Evolutionary conservation across 495 filamentous ascomycete species (phyloP).

Genomic region (Penicillium daleae): DNA sequence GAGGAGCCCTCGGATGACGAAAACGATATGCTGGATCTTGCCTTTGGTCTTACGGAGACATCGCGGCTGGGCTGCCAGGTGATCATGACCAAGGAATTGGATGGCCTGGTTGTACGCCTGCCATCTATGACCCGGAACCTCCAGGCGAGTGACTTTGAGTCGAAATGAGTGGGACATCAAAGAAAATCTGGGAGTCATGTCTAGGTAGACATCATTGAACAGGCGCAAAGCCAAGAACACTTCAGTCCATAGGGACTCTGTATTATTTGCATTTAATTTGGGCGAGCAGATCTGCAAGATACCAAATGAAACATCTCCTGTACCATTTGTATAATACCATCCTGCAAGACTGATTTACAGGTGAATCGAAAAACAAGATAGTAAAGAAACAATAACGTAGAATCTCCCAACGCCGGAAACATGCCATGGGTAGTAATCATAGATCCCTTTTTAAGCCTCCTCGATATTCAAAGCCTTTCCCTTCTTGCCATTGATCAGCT

Average conservation of each 20-base stretch:
- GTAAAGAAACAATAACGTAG: slow-evolving; percentile 23
- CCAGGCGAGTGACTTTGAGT: slow-evolving; percentile 87
- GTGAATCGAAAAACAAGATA: slow-evolving; percentile 11
- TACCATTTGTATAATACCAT: slow-evolving; percentile 25
- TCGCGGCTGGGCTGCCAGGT: slow-evolving; percentile 96
- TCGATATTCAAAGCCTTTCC: slow-evolving; percentile 53
- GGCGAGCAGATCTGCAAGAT: slow-evolving; percentile 23
- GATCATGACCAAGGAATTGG: slow-evolving; percentile 83
- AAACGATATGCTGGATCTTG: slow-evolving; percentile 98
- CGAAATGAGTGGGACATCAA: slow-evolving; percentile 33
- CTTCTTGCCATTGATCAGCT: slow-evolving; percentile 72
- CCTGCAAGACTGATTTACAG: slow-evolving; percentile 2
- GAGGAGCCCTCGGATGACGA: slow-evolving; percentile 94
- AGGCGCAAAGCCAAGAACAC: slow-evolving; percentile 4
- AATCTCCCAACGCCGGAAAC: slow-evolving; percentile 42
- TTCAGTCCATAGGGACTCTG: slow-evolving; percentile 27
- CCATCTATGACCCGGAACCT: slow-evolving; percentile 95
- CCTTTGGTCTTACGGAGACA: slow-evolving; percentile 95
- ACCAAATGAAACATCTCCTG: slow-evolving; percentile 37
- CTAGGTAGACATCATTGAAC: slow-evolving; percentile 11
- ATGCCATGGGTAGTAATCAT: slow-evolving; percentile 40
- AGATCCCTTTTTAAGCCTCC: slow-evolving; percentile 45
- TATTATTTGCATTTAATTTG: slow-evolving; percentile 30
- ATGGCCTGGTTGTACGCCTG: slow-evolving; percentile 81
- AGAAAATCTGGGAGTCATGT: slow-evolving; percentile 3